Percentiles rank a stretch among this genome's conserved stretches.
phyloP scores from a whole-genome alignment of 352 stramenopile genomes.

The Elongisporangium prolatum region DNA sequence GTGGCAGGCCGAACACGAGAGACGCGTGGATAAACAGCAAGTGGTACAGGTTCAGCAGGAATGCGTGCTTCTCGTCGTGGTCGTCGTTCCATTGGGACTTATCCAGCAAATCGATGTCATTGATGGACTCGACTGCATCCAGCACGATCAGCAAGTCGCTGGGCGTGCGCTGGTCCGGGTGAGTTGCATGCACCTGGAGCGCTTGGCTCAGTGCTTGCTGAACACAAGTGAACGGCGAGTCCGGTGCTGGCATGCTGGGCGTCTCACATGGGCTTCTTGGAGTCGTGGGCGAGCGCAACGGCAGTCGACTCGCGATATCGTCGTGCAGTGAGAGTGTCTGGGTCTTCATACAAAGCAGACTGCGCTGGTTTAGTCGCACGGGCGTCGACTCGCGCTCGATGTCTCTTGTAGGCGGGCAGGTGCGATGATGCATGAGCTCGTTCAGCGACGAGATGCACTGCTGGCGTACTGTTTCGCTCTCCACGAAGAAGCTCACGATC shows the following conservation, averaged over 20 bases:
- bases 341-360: constrained; percentile 11
- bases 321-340: not conserved
- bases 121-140: constrained; percentile 43
- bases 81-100: constrained; percentile 9
- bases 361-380: constrained; percentile 55
- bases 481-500: constrained; percentile 56
- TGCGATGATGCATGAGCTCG: constrained; percentile 15
- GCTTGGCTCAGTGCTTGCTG: constrained; percentile 20
- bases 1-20: constrained; percentile 32
- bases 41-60: constrained; percentile 91
- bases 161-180: constrained; percentile 10
- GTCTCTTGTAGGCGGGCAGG: constrained; percentile 14
- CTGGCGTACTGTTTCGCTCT: constrained; percentile 23
- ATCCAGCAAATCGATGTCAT: constrained; percentile 24
- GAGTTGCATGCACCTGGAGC: constrained; percentile 18
- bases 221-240: constrained; percentile 10
- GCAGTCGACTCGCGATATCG: not conserved
- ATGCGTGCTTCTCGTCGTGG: constrained; percentile 46
- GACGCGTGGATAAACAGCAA: constrained; percentile 80
- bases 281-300: not conserved
- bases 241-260: not conserved
- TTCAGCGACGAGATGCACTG: constrained; percentile 26
- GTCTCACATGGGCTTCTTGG: not conserved
- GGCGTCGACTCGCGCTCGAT: constrained; percentile 21
- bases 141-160: constrained; percentile 36